Evolutionary conservation across 805 yeast genomes (phyloP).

Genomic region (Kodamaea kakaduensis): DNA sequence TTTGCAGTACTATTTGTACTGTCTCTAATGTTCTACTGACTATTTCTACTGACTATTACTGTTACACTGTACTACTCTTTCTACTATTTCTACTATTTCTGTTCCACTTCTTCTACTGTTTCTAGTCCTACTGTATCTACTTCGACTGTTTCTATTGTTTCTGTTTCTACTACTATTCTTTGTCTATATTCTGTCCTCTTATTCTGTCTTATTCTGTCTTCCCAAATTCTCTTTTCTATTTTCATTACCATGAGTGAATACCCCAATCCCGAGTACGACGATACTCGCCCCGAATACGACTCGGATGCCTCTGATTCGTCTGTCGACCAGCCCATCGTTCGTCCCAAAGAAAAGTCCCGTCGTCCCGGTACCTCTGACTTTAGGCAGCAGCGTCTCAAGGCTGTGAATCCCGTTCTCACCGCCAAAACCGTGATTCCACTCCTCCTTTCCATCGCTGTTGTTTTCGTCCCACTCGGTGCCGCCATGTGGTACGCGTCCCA

Average conservation of each 20-base stretch:
- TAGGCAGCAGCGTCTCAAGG: conserved; percentile 52
- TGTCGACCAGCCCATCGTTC: conserved; percentile 25
- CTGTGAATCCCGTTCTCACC: conserved; percentile 45
- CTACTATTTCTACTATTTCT: no score
- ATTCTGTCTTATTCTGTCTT: not conserved
- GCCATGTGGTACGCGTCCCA: conserved; percentile 46
- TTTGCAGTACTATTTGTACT: no score
- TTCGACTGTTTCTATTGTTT: no score
- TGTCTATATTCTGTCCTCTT: not conserved
- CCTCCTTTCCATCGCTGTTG: conserved; percentile 33
- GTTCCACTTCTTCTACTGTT: no score
- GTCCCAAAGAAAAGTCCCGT: conserved; percentile 46
- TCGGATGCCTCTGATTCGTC: conserved; percentile 46
- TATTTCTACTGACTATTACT: no score
- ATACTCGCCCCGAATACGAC: conserved; percentile 20
- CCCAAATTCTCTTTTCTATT: conserved; percentile 8
- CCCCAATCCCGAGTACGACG: not conserved
- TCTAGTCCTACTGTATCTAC: no score
- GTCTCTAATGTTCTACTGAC: no score
- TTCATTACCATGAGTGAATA: conserved; percentile 1
- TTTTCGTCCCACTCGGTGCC: conserved; percentile 43
- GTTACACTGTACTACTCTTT: no score
- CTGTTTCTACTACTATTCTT: not conserved
- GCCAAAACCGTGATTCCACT: conserved; percentile 41
- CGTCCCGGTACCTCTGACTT: conserved; percentile 63